Conservation (phyloP, 108 stramenopile species). For the Nitzschia sp. region DNA sequence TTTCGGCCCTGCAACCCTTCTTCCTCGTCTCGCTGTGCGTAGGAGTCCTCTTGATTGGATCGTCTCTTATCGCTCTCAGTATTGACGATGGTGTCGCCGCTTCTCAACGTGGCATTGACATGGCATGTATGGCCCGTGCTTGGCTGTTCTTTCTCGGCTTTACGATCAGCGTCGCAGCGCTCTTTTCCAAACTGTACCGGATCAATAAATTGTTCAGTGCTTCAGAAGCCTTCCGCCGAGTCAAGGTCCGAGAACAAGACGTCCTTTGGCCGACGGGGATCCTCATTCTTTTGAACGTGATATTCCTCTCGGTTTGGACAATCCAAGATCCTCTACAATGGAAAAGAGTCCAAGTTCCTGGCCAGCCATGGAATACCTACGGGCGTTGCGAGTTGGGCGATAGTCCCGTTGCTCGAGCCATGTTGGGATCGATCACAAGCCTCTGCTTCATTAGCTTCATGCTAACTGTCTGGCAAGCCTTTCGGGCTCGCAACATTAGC, state of each 20-base stretch:
- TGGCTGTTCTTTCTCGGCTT: constrained; percentile 53
- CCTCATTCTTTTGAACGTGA: constrained; percentile 32
- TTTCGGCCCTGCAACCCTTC: constrained; percentile 37
- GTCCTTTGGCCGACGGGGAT: constrained; percentile 38
- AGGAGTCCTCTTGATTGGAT: constrained; percentile 44
- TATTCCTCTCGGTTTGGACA: constrained; percentile 26
- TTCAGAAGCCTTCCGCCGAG: constrained; percentile 6
- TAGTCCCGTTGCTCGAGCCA: background rate
- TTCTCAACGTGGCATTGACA: constrained; percentile 10
- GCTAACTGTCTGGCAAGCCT: constrained; percentile 27
- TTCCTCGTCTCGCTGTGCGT: constrained; percentile 37
- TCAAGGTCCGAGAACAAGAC: constrained; percentile 27
- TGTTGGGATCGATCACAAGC: background rate
- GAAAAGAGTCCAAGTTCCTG: constrained; percentile 13
- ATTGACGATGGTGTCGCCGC: constrained; percentile 34
- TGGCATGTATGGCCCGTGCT: constrained; percentile 43
- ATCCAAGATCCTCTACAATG: constrained; percentile 27
- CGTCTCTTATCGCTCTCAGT: constrained; percentile 27
- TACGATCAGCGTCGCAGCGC: constrained; percentile 43
- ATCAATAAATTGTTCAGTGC: constrained; percentile 35
- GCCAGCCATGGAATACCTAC: constrained; percentile 22
- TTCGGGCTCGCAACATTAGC: constrained; percentile 30
- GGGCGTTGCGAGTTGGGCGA: background rate
- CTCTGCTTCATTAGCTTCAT: constrained; percentile 29
- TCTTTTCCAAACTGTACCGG: constrained; percentile 59